Evolutionary conservation across 2,329 filamentous ascomycete genomes (phyloP).

Genomic region (Aspergillus sp.): DNA sequence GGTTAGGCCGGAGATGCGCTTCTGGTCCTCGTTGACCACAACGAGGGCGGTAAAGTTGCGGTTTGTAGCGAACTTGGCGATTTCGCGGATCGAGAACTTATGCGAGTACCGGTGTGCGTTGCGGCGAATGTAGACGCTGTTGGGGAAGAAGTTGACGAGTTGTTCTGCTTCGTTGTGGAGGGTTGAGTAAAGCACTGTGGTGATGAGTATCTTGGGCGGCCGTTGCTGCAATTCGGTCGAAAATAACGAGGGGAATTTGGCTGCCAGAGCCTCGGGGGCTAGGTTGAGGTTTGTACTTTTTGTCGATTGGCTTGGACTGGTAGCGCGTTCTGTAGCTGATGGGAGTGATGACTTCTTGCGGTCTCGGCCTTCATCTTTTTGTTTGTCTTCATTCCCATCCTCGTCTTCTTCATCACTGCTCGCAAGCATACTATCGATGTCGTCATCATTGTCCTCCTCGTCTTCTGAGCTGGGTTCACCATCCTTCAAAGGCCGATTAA

Average conservation of each 20-base stretch:
- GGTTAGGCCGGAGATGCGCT: slow-evolving; percentile 73
- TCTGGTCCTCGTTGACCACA: slow-evolving; percentile 81
- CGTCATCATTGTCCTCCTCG: slow-evolving; percentile 46
- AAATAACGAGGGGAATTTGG: slow-evolving; percentile 57
- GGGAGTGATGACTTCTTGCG: slow-evolving; percentile 29
- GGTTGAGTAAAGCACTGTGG: slow-evolving; percentile 80
- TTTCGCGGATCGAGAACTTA: slow-evolving; percentile 89
- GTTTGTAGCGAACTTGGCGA: slow-evolving; percentile 75
- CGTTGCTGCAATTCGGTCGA: slow-evolving; percentile 43
- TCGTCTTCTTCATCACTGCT: slow-evolving; percentile 47
- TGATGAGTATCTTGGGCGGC: slow-evolving; percentile 80
- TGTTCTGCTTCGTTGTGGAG: slow-evolving; percentile 76
- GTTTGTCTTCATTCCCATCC: slow-evolving; percentile 38
- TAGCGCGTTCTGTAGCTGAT: slow-evolving; percentile 43
- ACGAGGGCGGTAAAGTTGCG: slow-evolving; percentile 77
- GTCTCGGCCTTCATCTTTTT: slow-evolving; percentile 35
- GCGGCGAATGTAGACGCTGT: slow-evolving; percentile 72
- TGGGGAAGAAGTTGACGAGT: slow-evolving; percentile 75
- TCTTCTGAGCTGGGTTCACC: slow-evolving; percentile 39
- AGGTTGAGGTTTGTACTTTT: slow-evolving; percentile 54
- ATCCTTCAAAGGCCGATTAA: slow-evolving; percentile 35
- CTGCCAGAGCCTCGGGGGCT: slow-evolving; percentile 53
- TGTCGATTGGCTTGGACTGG: slow-evolving; percentile 50
- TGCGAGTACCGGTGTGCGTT: slow-evolving; percentile 76
- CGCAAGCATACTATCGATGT: slow-evolving; percentile 70